Percentiles rank a stretch among this genome's conserved stretches.
Evolutionary conservation across 2,329 filamentous ascomycete genomes (phyloP).

Genomic region (Alternaria viburni): DNA sequence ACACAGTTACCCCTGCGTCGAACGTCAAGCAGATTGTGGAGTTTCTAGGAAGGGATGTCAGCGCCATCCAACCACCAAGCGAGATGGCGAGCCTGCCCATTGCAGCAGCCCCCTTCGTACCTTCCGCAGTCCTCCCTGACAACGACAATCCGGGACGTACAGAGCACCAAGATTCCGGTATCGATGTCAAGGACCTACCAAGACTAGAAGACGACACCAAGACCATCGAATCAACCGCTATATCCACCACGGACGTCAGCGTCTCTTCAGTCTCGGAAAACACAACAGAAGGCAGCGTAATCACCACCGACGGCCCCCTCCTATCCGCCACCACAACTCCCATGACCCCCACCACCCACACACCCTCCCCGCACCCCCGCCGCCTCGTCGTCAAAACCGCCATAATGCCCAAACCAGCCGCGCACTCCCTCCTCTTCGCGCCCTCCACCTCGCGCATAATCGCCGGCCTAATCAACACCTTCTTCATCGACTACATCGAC

Average conservation of each 20-base stretch:
- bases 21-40: constrained; percentile 72
- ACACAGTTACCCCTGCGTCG: constrained; percentile 74
- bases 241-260: constrained; percentile 25
- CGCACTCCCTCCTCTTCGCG: constrained; percentile 84
- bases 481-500: constrained; percentile 77
- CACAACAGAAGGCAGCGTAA: constrained; percentile 44
- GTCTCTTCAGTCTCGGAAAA: constrained; percentile 23
- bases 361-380: constrained; percentile 33
- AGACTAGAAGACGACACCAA: constrained; percentile 23
- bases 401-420: constrained; percentile 76
- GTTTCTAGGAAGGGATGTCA: constrained; percentile 49
- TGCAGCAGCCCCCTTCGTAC: constrained; percentile 57
- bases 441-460: constrained; percentile 76
- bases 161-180: constrained; percentile 44
- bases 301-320: constrained; percentile 17
- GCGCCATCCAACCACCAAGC: constrained; percentile 38
- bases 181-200: constrained; percentile 40
- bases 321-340: constrained; percentile 3
- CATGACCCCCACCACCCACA: constrained; percentile 10
- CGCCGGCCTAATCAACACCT: constrained; percentile 81
- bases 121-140: constrained; percentile 26
- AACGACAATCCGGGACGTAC: constrained; percentile 23
- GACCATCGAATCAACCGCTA: constrained; percentile 18
- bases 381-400: constrained; percentile 66
- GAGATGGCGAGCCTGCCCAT: constrained; percentile 53